These are phyloP conservation scores for Fusarium sarcochroum DNA, from an alignment of 2,329 filamentous ascomycete species.

Conservation along the genomic window DNA sequence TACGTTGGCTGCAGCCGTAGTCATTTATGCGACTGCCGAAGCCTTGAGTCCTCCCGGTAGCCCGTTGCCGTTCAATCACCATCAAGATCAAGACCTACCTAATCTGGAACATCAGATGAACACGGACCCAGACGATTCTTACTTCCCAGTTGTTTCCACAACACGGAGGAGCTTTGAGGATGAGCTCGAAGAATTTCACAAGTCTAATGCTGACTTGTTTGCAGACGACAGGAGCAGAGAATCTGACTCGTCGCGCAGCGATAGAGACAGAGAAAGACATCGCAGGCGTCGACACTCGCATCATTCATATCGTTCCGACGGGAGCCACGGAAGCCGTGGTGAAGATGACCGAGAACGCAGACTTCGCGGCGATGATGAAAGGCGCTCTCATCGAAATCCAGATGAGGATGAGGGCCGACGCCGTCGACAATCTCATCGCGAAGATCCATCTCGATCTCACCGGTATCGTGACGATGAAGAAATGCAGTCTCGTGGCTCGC, in stretches of 20 bases:
- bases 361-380: slow-evolving; percentile 45
- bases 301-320: slow-evolving; percentile 52
- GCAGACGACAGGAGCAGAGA: slow-evolving; percentile 65
- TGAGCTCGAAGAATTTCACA: slow-evolving; percentile 58
- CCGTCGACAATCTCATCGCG: slow-evolving; percentile 34
- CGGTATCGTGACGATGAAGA: slow-evolving; percentile 40
- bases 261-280: slow-evolving; percentile 58
- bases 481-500: slow-evolving; percentile 26
- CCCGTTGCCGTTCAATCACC: slow-evolving; percentile 46
- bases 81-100: slow-evolving; percentile 47
- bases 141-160: slow-evolving; percentile 53
- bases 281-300: slow-evolving; percentile 60
- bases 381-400: slow-evolving; percentile 37
- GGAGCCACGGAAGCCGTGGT: slow-evolving; percentile 51
- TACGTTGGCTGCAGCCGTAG: slow-evolving; percentile 66
- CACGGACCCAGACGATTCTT: slow-evolving; percentile 46
- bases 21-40: slow-evolving; percentile 67
- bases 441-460: slow-evolving; percentile 41
- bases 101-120: slow-evolving; percentile 48
- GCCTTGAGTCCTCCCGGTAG: slow-evolving; percentile 60
- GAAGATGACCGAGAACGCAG: slow-evolving; percentile 51
- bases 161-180: slow-evolving; percentile 54
- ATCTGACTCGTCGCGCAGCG: slow-evolving; percentile 53
- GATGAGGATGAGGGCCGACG: slow-evolving; percentile 49
- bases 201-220: slow-evolving; percentile 69